Evolutionary conservation across 2,329 filamentous ascomycete genomes (phyloP), one percentile per base, ranked within the genome.

Genomic region (Trichoderma cornu-damae): DNA sequence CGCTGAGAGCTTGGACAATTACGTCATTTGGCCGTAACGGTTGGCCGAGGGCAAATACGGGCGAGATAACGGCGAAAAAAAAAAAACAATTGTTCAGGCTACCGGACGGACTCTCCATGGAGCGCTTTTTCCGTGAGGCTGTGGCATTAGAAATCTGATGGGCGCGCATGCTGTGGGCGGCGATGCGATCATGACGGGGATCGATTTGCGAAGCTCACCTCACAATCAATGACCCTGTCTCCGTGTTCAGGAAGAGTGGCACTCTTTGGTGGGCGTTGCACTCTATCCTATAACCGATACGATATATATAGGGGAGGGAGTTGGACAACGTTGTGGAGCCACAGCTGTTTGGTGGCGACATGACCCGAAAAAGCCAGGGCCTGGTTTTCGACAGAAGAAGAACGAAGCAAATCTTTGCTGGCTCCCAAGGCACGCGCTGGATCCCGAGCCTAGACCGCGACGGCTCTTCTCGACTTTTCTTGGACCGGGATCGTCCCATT

Each of bases 21-120:
- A 53, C 50, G 50, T 53, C 50, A 53, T 53, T n/a, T 16, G 20
- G 40, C 50, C 44, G 49, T 37, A 22, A 42, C 3, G 14, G 37
- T 38, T 12, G 37, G 47, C 32, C 9, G n/a, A 47, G 26, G 30
- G 16, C 20, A 28, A 26, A 49, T n/a, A 26, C 30, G 14, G 28
- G 20, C 18, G 26, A 16, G 37, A 32, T 18, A 16, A 18, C 20
- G n/a, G 16, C 35, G 6, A 38, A 18, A 16, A 1, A 35, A 16
- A 14, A 11, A 16, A 14, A 14, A 11, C 34, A 35, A 35, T 8
- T n/a, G n/a, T n/a, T n/a, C n/a, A 35, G n/a, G n/a, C 22, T 44
- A 30, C 34, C 26, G 38, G 37, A 20, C 51, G 51, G 51, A 54
- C 30, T 9, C 51, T 55, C 51, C 42, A 55, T 47, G 42, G 51